phyloP scores from a whole-genome alignment of 2,329 filamentous ascomycete genomes.

The Sporothrix brunneoviolacea region DNA sequence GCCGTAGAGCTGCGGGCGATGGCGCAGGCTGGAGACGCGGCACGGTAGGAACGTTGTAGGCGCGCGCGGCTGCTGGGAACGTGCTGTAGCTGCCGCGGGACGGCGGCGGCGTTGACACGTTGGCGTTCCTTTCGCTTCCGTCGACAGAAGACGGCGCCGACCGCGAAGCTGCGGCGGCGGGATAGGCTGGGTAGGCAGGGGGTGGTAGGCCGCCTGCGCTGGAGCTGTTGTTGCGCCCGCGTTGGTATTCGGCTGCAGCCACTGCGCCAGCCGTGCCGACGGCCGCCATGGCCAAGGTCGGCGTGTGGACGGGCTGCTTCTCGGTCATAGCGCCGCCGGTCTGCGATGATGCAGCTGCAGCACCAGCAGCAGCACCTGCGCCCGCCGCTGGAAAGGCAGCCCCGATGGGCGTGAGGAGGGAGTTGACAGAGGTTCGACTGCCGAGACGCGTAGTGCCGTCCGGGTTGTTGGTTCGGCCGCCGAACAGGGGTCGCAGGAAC shows the following conservation, averaged over 20 bases:
- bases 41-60: background rate
- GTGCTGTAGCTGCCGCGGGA: constrained; percentile 14
- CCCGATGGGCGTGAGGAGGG: constrained; percentile 30
- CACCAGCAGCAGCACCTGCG: background rate
- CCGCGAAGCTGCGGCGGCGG: no score
- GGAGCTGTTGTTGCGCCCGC: no score
- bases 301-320: background rate
- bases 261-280: no score
- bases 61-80: background rate
- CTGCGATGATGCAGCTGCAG: background rate
- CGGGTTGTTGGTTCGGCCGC: background rate
- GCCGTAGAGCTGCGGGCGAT: background rate
- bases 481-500: constrained; percentile 2
- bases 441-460: background rate
- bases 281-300: no score
- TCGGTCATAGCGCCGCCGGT: background rate
- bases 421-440: background rate
- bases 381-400: constrained; percentile 21
- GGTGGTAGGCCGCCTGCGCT: no score
- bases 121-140: no score
- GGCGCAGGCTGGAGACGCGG: constrained; percentile 2
- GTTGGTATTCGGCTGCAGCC: no score
- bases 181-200: no score
- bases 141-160: no score
- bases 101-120: background rate